phyloP scores from a whole-genome alignment of 768 basidiomycete genomes.

The Amanita jacksonii region DNA sequence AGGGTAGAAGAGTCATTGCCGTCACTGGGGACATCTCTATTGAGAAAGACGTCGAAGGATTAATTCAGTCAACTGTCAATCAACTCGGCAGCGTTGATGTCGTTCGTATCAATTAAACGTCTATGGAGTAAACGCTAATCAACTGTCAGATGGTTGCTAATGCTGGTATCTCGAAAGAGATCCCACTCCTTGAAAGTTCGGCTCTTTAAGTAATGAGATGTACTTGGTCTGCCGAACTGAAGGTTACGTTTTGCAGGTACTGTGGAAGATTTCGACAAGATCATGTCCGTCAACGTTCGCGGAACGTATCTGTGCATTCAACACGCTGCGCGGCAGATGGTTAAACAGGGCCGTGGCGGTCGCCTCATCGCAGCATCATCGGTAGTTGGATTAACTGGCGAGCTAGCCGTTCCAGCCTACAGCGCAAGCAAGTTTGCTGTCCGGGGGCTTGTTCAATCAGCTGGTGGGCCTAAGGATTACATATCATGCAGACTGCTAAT shows the following conservation, averaged over 20 bases:
- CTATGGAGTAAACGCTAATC: background rate
- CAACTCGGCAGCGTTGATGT: slow-evolving; percentile 38
- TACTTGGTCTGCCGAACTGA: background rate
- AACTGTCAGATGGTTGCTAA: slow-evolving; percentile 33
- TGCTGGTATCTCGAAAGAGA: slow-evolving; percentile 23
- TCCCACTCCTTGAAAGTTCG: slow-evolving; percentile 11
- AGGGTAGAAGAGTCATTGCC: slow-evolving; percentile 16
- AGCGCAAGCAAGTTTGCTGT: slow-evolving; percentile 30
- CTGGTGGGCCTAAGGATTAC: slow-evolving; percentile 18
- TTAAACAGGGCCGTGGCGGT: slow-evolving; percentile 41
- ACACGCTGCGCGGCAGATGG: slow-evolving; percentile 53
- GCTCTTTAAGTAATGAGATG: background rate
- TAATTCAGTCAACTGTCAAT: slow-evolving; percentile 24
- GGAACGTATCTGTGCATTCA: slow-evolving; percentile 57
- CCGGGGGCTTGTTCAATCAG: slow-evolving; percentile 28
- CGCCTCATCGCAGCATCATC: slow-evolving; percentile 42
- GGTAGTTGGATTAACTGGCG: slow-evolving; percentile 20
- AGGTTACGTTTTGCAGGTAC: slow-evolving; percentile 16
- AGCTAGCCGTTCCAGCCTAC: slow-evolving; percentile 16
- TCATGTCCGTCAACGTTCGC: slow-evolving; percentile 42
- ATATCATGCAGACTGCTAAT: background rate
- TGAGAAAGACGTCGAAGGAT: slow-evolving; percentile 31
- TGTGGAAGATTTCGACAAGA: slow-evolving; percentile 29
- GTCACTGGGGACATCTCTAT: slow-evolving; percentile 28
- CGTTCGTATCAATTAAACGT: slow-evolving; percentile 20